phyloP scores from a whole-genome alignment of 2,329 filamentous ascomycete genomes.

The Aspergillus spinulosporus region DNA sequence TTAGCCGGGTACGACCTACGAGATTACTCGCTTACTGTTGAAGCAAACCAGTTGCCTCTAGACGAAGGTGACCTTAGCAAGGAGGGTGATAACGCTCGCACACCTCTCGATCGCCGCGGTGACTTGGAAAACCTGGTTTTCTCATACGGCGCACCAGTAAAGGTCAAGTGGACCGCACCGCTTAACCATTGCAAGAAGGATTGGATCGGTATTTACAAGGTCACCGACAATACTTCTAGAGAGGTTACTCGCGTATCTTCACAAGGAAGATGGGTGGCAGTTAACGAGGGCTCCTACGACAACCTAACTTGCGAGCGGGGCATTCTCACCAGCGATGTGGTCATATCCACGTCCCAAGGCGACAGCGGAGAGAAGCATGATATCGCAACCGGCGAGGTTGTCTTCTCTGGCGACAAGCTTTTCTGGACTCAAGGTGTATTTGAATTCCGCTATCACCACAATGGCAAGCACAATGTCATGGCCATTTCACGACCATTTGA shows the following conservation, averaged over 20 bases:
- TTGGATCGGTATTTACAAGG: conserved; percentile 95
- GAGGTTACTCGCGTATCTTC: conserved; percentile 82
- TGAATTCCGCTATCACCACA: conserved; percentile 95
- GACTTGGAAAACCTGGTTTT: conserved; percentile 74
- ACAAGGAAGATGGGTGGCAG: conserved; percentile 85
- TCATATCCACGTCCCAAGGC: conserved; percentile 48
- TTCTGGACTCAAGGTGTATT: conserved; percentile 98
- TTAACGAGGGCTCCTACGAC: conserved; percentile 74
- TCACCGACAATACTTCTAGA: conserved; percentile 86
- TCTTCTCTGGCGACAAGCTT: conserved; percentile 88
- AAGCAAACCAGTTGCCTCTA: conserved; percentile 61
- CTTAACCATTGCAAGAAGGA: conserved; percentile 84
- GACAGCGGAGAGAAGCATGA: conserved; percentile 54
- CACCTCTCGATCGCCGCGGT: conserved; percentile 60
- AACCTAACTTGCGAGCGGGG: conserved; percentile 72
- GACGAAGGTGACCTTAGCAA: conserved; percentile 65
- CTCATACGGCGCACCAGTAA: conserved; percentile 87
- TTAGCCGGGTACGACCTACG: conserved; percentile 76
- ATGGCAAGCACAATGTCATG: conserved; percentile 90
- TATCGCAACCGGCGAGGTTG: conserved; percentile 74
- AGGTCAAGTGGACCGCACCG: conserved; percentile 86
- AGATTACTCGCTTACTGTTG: conserved; percentile 74
- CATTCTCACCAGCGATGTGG: conserved; percentile 68
- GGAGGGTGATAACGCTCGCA: conserved; percentile 69
- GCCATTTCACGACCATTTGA: conserved; percentile 91